These are phyloP conservation scores for Xylona heveae DNA, from an alignment of 495 filamentous ascomycete genomes.

Conservation along the genomic window DNA sequence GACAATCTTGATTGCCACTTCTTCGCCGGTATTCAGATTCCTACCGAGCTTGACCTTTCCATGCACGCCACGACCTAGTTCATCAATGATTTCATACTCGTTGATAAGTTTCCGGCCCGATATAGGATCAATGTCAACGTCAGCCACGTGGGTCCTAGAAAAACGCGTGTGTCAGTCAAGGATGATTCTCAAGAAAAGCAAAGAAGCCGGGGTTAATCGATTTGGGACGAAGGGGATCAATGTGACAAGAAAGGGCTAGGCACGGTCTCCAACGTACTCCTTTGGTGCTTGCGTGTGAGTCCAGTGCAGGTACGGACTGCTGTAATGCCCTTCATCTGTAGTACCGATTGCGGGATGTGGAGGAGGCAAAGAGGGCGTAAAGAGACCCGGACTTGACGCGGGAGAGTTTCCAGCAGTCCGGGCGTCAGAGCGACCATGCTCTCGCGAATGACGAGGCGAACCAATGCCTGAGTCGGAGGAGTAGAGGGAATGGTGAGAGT, in stretches of 20 bases:
- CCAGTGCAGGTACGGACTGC: conserved; percentile 19
- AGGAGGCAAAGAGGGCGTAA: conserved; percentile 11
- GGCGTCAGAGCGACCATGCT: conserved; percentile 9
- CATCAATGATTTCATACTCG: conserved; percentile 87
- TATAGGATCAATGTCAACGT: conserved; percentile 65
- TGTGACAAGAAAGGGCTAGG: too few relatives aligned
- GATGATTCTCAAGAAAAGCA: conserved; percentile 1
- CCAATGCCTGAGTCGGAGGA: conserved; percentile 12
- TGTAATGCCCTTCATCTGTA: conserved; percentile 14
- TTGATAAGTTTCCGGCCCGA: conserved; percentile 94
- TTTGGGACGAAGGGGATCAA: too few relatives aligned
- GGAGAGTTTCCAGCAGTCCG: conserved; percentile 19
- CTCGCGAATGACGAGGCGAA: conserved; percentile 7
- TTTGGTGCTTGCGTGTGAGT: conserved; percentile 19
- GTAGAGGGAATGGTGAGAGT: conserved; percentile 13
- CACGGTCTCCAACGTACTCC: conserved; percentile 10
- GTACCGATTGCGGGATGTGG: conserved; percentile 6
- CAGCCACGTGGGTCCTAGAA: conserved; percentile 61
- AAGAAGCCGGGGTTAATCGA: too few relatives aligned
- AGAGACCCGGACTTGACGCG: conserved; percentile 17
- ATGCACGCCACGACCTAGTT: conserved; percentile 86
- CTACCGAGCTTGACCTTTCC: conserved; percentile 91
- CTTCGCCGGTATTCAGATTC: conserved; percentile 52
- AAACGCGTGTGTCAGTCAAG: conserved; percentile 4
- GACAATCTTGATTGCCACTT: conserved; percentile 96